Conservation (phyloP, 1,284 basidiomycete genomes). For the Boletellus sp. region DNA sequence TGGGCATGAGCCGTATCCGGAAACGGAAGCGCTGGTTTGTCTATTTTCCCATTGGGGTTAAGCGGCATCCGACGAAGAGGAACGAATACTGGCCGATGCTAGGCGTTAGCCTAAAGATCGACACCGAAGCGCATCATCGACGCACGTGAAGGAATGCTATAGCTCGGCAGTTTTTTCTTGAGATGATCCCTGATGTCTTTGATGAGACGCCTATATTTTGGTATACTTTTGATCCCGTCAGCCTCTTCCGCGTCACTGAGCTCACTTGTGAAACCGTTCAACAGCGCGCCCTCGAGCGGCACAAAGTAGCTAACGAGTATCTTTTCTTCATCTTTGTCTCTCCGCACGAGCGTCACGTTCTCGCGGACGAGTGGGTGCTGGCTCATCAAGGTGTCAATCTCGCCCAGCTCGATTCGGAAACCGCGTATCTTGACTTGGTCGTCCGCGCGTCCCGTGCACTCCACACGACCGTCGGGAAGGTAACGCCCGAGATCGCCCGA, state of each 20-base stretch:
- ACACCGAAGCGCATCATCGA: constrained; percentile 36
- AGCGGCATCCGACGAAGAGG: constrained; percentile 94
- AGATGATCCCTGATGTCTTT: constrained; percentile 93
- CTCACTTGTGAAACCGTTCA: constrained; percentile 78
- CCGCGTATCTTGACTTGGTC: constrained; percentile 99
- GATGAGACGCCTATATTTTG: constrained; percentile 84
- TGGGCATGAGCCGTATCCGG: constrained; percentile 88
- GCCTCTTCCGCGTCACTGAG: constrained; percentile 60
- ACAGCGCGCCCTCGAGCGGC: constrained; percentile 70
- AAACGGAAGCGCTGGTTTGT: constrained; percentile 98
- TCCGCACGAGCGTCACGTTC: constrained; percentile 94
- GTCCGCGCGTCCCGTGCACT: constrained; percentile 96
- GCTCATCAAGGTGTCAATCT: constrained; percentile 96
- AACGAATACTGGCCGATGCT: constrained; percentile 71
- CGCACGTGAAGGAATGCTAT: constrained; percentile 84
- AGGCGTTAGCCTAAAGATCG: constrained; percentile 10
- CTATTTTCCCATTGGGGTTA: constrained; percentile 99
- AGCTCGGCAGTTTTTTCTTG: constrained; percentile 95
- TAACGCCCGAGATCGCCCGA: constrained; percentile 97
- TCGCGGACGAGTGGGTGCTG: constrained; percentile 92
- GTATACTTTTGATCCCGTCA: constrained; percentile 66
- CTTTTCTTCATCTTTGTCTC: constrained; percentile 99
- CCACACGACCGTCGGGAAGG: constrained; percentile 89
- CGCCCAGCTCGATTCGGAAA: constrained; percentile 97
- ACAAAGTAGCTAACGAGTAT: constrained; percentile 98